Percentiles rank a stretch among this genome's conserved stretches.
Evolutionary conservation across 2,329 filamentous ascomycete species (phyloP).

Genomic region (Aspergillus jensenii): DNA sequence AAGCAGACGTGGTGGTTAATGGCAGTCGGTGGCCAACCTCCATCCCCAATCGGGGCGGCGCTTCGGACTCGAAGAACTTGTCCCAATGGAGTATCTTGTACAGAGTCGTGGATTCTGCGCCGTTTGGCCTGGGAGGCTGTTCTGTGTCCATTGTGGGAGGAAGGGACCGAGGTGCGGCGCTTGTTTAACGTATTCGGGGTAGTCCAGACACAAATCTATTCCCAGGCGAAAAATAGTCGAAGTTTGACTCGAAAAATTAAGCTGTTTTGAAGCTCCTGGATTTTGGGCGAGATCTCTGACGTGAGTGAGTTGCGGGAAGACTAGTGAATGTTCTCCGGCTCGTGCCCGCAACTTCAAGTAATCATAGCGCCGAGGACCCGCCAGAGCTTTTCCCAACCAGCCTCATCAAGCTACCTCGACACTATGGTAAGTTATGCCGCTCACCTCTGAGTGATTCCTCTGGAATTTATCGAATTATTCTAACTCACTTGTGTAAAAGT

Average conservation of each 20-base stretch:
- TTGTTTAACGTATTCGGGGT: not conserved
- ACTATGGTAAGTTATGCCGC: slow-evolving; percentile 17
- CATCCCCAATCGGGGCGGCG: slow-evolving; percentile 56
- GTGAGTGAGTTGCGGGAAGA: not conserved
- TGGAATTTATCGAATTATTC: not conserved
- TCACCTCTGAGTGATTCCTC: not conserved
- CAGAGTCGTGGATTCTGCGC: slow-evolving; percentile 15
- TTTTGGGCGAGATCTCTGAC: not conserved
- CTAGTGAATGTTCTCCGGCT: not conserved
- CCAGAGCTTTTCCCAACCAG: slow-evolving; percentile 16
- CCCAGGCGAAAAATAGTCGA: not conserved
- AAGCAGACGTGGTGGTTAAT: slow-evolving; percentile 62
- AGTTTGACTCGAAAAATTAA: not conserved
- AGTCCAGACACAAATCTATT: not conserved
- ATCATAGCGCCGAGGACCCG: slow-evolving; percentile 14
- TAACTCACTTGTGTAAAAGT: slow-evolving; percentile 9
- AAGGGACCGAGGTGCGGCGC: no score
- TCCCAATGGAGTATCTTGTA: slow-evolving; percentile 36
- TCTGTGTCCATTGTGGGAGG: slow-evolving; percentile 14
- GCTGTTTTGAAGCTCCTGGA: not conserved
- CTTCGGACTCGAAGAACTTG: slow-evolving; percentile 38
- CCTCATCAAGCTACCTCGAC: slow-evolving; percentile 7
- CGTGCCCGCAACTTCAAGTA: not conserved
- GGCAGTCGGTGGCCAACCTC: slow-evolving; percentile 65
- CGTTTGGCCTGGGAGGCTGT: slow-evolving; percentile 9